Percentiles rank a stretch among this genome's conserved stretches.
phyloP scores from a whole-genome alignment of 169 alveolate genomes.

The Plasmodium chabaudi region DNA sequence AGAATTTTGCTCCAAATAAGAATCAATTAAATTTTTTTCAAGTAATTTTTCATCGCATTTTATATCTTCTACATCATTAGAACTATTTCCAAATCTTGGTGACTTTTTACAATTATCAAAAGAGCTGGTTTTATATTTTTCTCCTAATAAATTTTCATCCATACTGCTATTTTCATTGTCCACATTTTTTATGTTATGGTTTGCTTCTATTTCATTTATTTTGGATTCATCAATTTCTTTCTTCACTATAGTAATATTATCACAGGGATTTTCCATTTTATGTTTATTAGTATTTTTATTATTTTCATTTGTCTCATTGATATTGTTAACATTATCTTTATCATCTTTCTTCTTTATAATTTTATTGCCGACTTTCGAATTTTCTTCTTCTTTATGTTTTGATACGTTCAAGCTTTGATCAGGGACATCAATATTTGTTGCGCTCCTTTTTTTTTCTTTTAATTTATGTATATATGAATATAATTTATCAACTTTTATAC shows the following conservation, averaged over 20 bases:
- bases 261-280: too few species aligned
- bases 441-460: constrained; percentile 34
- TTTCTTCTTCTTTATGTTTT: not conserved
- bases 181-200: not conserved
- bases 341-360: not conserved
- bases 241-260: not conserved
- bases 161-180: not conserved
- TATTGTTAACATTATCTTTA: not conserved
- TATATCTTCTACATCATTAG: constrained; percentile 13
- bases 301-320: not conserved
- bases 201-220: not conserved
- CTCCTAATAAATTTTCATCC: not conserved
- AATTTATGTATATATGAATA: constrained; percentile 58
- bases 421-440: constrained; percentile 3
- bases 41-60: constrained; percentile 1
- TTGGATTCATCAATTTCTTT: not conserved
- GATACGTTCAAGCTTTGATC: not conserved
- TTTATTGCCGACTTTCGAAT: not conserved
- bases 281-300: not conserved
- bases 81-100: constrained; percentile 64
- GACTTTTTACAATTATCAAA: constrained; percentile 9
- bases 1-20: not conserved
- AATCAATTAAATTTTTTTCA: not conserved
- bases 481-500: constrained; percentile 49
- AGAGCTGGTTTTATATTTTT: not conserved